phyloP scores from a whole-genome alignment of 768 basidiomycete species.

The Suillus discolor region DNA sequence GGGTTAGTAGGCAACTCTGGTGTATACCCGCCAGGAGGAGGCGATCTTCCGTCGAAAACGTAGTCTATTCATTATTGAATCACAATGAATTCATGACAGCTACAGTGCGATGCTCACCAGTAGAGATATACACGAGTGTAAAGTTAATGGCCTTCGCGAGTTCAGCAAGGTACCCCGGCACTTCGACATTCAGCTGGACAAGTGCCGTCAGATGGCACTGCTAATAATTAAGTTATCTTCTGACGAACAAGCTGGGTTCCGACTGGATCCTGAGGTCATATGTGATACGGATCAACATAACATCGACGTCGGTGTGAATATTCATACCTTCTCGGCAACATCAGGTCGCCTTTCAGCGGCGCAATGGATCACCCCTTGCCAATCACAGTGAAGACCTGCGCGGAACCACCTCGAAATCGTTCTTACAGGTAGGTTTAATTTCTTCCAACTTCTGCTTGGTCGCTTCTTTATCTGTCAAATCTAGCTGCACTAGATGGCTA shows the following conservation, averaged over 20 bases:
- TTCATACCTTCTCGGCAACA: slow-evolving; percentile 81
- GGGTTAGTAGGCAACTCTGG: slow-evolving; percentile 77
- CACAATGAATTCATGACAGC: slow-evolving; percentile 12
- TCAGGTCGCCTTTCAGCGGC: slow-evolving; percentile 94
- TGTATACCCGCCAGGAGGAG: slow-evolving; percentile 64
- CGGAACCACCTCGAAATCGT: not conserved
- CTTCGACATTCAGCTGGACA: slow-evolving; percentile 74
- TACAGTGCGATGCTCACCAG: slow-evolving; percentile 47
- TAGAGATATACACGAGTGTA: slow-evolving; percentile 89
- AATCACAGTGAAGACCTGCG: slow-evolving; percentile 8
- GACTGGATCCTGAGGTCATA: slow-evolving; percentile 59
- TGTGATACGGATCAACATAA: not conserved
- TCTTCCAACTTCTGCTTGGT: slow-evolving; percentile 57
- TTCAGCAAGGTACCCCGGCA: slow-evolving; percentile 71
- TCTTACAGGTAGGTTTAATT: slow-evolving; percentile 73
- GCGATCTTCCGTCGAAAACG: slow-evolving; percentile 92
- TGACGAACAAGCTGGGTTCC: slow-evolving; percentile 60
- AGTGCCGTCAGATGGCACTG: not conserved
- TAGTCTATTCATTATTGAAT: slow-evolving; percentile 60
- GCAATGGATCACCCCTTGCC: slow-evolving; percentile 86
- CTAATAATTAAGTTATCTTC: not conserved
- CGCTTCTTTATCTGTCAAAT: slow-evolving; percentile 62
- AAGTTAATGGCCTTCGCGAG: slow-evolving; percentile 64
- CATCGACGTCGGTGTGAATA: not conserved
- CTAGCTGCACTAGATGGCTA: slow-evolving; percentile 56